phyloP scores from a whole-genome alignment of 768 basidiomycete genomes.

The Auricularia heimuer region DNA sequence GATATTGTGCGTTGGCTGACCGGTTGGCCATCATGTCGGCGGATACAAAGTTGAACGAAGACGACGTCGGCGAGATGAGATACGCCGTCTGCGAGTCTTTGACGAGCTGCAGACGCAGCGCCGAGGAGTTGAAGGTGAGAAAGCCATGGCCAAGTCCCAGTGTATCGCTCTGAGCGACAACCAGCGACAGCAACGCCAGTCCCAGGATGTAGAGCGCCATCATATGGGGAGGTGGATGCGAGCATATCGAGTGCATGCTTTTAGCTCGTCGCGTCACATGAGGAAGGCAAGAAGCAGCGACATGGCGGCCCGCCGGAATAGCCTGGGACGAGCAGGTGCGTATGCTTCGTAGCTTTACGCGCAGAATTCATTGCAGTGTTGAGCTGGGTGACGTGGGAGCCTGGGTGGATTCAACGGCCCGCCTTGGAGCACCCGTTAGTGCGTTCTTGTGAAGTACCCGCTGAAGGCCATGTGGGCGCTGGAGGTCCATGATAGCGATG shows the following conservation, averaged over 20 bases:
- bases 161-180: constrained; percentile 14
- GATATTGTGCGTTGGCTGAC: constrained; percentile 39
- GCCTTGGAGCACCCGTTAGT: background rate
- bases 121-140: constrained; percentile 34
- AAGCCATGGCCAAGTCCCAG: constrained; percentile 41
- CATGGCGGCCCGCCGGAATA: background rate
- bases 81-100: constrained; percentile 49
- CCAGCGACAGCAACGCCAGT: background rate
- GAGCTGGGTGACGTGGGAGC: background rate
- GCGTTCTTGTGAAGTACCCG: too few species aligned
- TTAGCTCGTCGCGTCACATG: background rate
- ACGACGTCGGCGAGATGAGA: constrained; percentile 30
- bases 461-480: too few species aligned
- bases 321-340: background rate
- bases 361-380: background rate
- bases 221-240: background rate
- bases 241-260: background rate
- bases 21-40: constrained; percentile 40
- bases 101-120: constrained; percentile 37
- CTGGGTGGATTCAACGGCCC: background rate
- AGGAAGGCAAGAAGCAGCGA: background rate
- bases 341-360: background rate
- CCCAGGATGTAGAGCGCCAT: background rate
- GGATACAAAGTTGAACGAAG: constrained; percentile 41
- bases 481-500: too few species aligned